A percentile compares a stretch with the other conserved stretches of the same genome.
Conservation (phyloP, 2,329 filamentous ascomycete species). For the Diaporthe amygdali region DNA sequence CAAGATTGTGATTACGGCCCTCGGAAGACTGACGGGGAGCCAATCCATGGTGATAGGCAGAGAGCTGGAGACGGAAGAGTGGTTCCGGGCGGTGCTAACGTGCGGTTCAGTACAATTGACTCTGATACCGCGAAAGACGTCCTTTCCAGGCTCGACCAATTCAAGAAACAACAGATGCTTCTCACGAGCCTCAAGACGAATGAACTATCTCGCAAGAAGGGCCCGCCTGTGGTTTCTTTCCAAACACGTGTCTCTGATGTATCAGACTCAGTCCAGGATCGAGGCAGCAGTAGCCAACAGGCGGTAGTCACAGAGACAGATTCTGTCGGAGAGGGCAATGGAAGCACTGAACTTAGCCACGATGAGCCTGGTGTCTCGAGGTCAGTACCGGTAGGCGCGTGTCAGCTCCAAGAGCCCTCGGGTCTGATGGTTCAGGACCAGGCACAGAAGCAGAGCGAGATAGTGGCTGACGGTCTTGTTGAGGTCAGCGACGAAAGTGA, state of each 20-base stretch:
- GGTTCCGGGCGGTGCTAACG: not conserved
- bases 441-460: not conserved
- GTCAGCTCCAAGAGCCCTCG: not conserved
- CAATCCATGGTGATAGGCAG: not conserved
- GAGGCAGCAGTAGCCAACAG: not conserved
- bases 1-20: not conserved
- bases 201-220: no score
- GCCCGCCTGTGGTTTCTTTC: no score
- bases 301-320: not conserved
- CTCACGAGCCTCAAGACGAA: no score
- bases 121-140: not conserved
- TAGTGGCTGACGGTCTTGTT: not conserved
- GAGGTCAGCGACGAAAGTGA: not conserved
- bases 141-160: not conserved
- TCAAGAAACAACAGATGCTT: not conserved
- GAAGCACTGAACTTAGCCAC: not conserved
- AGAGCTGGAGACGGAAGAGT: not conserved
- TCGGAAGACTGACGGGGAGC: not conserved
- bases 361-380: not conserved
- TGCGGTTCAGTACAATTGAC: not conserved
- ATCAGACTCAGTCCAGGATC: not conserved
- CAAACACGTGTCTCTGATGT: no score
- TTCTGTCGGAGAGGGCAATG: not conserved
- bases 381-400: not conserved
- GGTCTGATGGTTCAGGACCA: not conserved